Conservation (phyloP, 2,329 filamentous ascomycete species). For the Fonsecaea nubica region DNA sequence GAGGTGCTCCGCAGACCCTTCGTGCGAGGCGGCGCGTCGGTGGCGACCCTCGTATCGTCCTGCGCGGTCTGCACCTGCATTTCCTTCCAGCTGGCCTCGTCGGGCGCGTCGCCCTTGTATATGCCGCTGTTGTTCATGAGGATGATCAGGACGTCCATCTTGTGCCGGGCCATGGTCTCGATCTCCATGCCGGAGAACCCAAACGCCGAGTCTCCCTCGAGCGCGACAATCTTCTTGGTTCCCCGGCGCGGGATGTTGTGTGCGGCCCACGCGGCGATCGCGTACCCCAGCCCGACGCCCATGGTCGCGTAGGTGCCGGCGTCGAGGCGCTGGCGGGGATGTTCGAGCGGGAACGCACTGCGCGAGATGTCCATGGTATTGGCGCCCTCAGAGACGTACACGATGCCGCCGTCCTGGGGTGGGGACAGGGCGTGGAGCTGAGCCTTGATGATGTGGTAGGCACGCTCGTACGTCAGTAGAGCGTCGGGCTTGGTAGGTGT, state of each 20-base stretch:
- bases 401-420: conserved; percentile 55
- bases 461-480: conserved; percentile 59
- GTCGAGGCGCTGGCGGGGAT: conserved; percentile 63
- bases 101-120: conserved; percentile 54
- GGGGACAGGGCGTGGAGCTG: conserved; percentile 56
- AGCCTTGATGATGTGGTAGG: conserved; percentile 60
- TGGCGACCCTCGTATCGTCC: conserved; percentile 40
- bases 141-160: conserved; percentile 62
- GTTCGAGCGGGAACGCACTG: conserved; percentile 60
- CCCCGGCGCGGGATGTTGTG: conserved; percentile 54
- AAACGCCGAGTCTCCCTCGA: conserved; percentile 64
- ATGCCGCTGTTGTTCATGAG: conserved; percentile 64
- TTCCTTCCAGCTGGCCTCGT: conserved; percentile 52
- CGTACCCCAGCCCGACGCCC: conserved; percentile 65
- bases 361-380: conserved; percentile 69
- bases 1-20: conserved; percentile 55
- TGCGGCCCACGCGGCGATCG: conserved; percentile 62
- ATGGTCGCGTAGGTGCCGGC: conserved; percentile 66
- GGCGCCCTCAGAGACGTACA: conserved; percentile 65
- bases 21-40: conserved; percentile 34
- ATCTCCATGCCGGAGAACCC: conserved; percentile 63
- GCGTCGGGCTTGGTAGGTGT: conserved; percentile 43
- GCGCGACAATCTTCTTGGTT: conserved; percentile 61
- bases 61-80: conserved; percentile 52
- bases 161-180: conserved; percentile 62